These are phyloP conservation scores for Endocalyx cinctus DNA, from an alignment of 2,329 filamentous ascomycete species.

Conservation along the genomic window DNA sequence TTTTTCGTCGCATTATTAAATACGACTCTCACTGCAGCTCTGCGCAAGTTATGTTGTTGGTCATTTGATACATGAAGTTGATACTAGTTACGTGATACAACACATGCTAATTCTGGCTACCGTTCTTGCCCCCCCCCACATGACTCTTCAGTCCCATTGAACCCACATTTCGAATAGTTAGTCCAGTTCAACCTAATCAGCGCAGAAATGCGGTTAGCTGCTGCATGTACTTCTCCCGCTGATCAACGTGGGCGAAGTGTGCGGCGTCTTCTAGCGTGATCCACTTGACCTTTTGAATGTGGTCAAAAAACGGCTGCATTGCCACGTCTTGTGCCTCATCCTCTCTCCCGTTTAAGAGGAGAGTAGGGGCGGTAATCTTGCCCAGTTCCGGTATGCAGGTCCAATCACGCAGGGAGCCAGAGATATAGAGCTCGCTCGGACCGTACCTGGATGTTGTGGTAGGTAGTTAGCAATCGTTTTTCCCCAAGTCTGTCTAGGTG, in stretches of 20 bases:
- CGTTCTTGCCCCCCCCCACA: too few species aligned
- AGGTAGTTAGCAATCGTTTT: too few species aligned
- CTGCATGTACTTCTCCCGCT: constrained; percentile 23
- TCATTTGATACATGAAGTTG: too few species aligned
- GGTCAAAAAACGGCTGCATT: constrained; percentile 30
- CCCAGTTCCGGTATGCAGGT: constrained; percentile 16
- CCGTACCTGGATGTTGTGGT: constrained; percentile 8
- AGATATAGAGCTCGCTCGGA: constrained; percentile 13
- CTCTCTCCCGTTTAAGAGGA: constrained; percentile 30
- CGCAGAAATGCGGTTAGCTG: constrained; percentile 17
- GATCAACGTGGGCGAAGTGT: constrained; percentile 30
- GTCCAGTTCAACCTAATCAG: too few species aligned
- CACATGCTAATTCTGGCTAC: too few species aligned
- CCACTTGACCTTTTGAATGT: constrained; percentile 32
- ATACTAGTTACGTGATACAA: too few species aligned
- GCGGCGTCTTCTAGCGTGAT: constrained; percentile 29
- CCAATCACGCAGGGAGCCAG: constrained; percentile 21
- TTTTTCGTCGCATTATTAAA: too few species aligned
- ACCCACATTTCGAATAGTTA: too few species aligned
- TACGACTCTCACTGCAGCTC: too few species aligned
- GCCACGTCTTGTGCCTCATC: constrained; percentile 31
- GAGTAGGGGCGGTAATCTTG: constrained; percentile 27
- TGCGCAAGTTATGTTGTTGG: too few species aligned
- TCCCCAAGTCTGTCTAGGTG: too few species aligned
- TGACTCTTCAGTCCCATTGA: too few species aligned